phyloP scores from a whole-genome alignment of 495 filamentous ascomycete species.

The Tricharina praecox region DNA sequence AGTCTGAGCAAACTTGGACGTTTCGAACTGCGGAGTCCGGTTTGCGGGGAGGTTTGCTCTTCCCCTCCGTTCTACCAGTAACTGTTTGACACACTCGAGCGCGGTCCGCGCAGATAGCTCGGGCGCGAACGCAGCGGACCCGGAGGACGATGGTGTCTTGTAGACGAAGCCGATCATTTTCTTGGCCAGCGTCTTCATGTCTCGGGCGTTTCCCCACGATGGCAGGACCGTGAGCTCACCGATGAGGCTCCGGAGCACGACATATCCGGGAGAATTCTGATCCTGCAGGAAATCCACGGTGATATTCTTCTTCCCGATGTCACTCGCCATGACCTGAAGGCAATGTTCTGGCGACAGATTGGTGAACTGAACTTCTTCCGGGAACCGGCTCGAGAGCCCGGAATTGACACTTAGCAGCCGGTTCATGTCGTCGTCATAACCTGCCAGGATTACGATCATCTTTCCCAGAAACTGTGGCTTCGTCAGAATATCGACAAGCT shows the following conservation, averaged over 20 bases:
- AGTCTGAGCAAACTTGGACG: too few relatives aligned
- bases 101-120: too few relatives aligned
- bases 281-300: background rate
- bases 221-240: background rate
- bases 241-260: background rate
- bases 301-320: constrained; percentile 2
- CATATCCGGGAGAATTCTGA: background rate
- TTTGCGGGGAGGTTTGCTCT: too few relatives aligned
- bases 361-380: constrained; percentile 39
- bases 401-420: constrained; percentile 45
- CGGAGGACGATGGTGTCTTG: too few relatives aligned
- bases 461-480: constrained; percentile 46
- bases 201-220: constrained; percentile 4
- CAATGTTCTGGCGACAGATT: constrained; percentile 9
- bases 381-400: constrained; percentile 44
- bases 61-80: too few relatives aligned
- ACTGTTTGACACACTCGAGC: too few relatives aligned
- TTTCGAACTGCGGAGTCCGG: too few relatives aligned
- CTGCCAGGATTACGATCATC: constrained; percentile 60
- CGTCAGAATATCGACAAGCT: constrained; percentile 53
- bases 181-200: constrained; percentile 3
- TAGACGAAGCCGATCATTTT: constrained; percentile 3
- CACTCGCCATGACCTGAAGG: background rate
- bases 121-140: too few relatives aligned
- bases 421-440: constrained; percentile 57